Evolutionary conservation across 2,329 filamentous ascomycete genomes (phyloP), one percentile per base, ranked within the genome.

Genomic region (Xylariaceae sp.): DNA sequence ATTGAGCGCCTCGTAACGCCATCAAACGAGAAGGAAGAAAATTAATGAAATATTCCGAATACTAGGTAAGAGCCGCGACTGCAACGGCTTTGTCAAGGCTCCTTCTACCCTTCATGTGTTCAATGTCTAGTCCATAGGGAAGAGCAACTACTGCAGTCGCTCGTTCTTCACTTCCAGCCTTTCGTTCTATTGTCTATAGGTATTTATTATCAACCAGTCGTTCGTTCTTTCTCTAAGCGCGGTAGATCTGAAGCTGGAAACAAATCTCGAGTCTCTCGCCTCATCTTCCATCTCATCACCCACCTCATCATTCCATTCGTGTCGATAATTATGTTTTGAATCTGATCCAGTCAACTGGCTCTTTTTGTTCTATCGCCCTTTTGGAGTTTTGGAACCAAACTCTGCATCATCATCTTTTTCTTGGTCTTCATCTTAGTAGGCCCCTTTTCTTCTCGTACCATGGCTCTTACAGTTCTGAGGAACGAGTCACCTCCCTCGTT

Each of bases 341-440:
- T 64, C 59, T 49, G 53, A 55, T 54, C 60, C 50, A 52, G 56
- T 61, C 50, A 43, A 50, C 47, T 52, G 57, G 47, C 55, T 53
- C 55, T 53, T 69, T 64, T 68, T 64, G 62, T 61, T 70, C 64
- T 73, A 58, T 63, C 56, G 53, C 54, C 60, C 53, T 62, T 73
- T 75, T 72, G 71, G 70, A 71, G 69, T 74, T 73, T 78, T 77
- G 75, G 73, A 72, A 70, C 69, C 67, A 55, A 65, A 72, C 70
- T 66, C 72, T 70, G 63, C 59, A 65, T 69, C 57, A 62, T 65
- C 61, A 61, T 60, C 55, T 53, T 32, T 64, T 67, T 68, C 64
- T 70, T 70, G 67, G 64, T 53, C 57, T 59, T 64, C 59, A 55
- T 66, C 64, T 64, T 62, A 67, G 55, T 61, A 59, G 58, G 50